Evolutionary conservation across 257 asterid species (phyloP).

Genomic region (Salvia splendens): DNA sequence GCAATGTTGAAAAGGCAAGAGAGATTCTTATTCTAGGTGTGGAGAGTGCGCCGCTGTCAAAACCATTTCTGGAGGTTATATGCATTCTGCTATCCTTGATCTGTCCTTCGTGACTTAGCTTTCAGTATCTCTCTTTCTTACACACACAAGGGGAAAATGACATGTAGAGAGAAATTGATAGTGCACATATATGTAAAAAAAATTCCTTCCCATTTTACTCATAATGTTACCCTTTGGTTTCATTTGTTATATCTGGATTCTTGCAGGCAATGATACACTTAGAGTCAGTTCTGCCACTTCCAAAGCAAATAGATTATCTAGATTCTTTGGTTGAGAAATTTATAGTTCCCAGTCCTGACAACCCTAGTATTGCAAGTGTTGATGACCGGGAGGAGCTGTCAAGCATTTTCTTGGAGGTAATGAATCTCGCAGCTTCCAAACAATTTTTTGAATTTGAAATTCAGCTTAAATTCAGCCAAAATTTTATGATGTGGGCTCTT

Average conservation of each 20-base stretch:
- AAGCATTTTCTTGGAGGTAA: conserved; percentile 92
- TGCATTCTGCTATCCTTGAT: conserved; percentile 21
- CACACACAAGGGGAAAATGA: background rate
- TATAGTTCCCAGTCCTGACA: conserved; percentile 57
- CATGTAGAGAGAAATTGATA: background rate
- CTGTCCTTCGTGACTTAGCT: conserved; percentile 11
- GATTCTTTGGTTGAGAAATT: conserved; percentile 83
- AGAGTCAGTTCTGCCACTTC: conserved; percentile 85
- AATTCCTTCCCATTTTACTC: background rate
- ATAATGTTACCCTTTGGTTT: conserved; percentile 22
- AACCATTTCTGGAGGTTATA: conserved; percentile 86
- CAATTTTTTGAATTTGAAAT: conserved; percentile 4
- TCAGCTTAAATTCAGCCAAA: conserved; percentile 10
- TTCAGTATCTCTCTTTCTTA: conserved; percentile 4
- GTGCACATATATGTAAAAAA: background rate
- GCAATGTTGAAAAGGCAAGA: conserved; percentile 57
- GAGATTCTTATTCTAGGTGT: conserved; percentile 63
- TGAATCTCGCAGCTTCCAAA: conserved; percentile 2
- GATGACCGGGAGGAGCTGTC: conserved; percentile 93
- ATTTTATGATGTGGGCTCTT: too few species aligned
- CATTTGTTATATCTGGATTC: conserved; percentile 22
- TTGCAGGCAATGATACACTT: conserved; percentile 92
- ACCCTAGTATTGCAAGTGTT: conserved; percentile 57
- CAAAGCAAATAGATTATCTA: conserved; percentile 77
- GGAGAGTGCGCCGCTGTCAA: conserved; percentile 75